Conservation (phyloP, 345 rosid species). For the Reutealis trisperma region DNA sequence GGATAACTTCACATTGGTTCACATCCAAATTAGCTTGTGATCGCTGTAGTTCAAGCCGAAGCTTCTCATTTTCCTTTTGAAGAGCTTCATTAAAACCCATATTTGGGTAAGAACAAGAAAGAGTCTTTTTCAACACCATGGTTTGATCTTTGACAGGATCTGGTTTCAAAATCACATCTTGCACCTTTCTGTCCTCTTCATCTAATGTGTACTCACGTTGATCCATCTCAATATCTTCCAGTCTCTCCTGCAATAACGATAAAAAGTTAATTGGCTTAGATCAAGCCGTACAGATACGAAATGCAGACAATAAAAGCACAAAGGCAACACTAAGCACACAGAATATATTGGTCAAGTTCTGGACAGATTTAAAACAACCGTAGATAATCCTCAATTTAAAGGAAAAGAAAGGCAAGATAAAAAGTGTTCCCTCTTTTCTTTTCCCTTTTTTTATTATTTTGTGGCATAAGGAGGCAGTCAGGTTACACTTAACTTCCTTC, state of each 20-base stretch:
- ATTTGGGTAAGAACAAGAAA: slow-evolving; percentile 88
- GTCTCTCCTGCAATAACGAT: slow-evolving; percentile 61
- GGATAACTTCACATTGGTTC: slow-evolving; percentile 84
- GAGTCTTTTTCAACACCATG: slow-evolving; percentile 70
- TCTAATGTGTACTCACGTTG: slow-evolving; percentile 86
- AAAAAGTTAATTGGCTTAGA: slow-evolving; percentile 15
- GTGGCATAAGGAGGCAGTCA: neutral
- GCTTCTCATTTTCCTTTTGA: slow-evolving; percentile 71
- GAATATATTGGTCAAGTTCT: neutral
- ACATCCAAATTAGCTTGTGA: slow-evolving; percentile 86
- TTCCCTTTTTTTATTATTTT: neutral
- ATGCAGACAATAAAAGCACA: neutral
- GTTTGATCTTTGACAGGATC: slow-evolving; percentile 70
- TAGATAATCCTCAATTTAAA: neutral
- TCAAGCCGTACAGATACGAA: neutral
- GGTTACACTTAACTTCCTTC: neutral
- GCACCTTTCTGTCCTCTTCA: slow-evolving; percentile 90
- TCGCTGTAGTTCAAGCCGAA: slow-evolving; percentile 74
- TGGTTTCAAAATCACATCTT: slow-evolving; percentile 69
- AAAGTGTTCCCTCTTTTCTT: neutral
- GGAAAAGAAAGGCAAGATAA: neutral
- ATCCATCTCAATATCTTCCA: slow-evolving; percentile 86
- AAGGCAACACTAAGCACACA: neutral
- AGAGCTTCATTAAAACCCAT: slow-evolving; percentile 81
- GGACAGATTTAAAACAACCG: neutral